phyloP scores from a whole-genome alignment of 192 early-diverging fungal species.

The Coemansia guatemalensis region DNA sequence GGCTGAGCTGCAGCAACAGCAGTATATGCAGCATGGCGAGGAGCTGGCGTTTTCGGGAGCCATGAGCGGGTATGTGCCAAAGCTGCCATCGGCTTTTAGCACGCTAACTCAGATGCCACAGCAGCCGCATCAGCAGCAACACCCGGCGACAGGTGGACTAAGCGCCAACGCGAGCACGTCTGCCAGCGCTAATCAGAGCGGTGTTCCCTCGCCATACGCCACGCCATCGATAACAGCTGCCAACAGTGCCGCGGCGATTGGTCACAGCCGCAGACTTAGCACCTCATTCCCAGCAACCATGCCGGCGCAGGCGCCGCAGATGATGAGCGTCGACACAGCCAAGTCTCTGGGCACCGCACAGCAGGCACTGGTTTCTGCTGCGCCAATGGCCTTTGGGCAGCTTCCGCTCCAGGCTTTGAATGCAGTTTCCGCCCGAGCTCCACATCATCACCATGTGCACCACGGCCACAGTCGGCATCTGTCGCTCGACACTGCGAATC shows the following conservation, averaged over 20 bases:
- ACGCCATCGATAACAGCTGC: constrained; percentile 2
- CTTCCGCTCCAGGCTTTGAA: constrained; percentile 17
- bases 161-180: constrained; percentile 11
- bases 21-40: too few relatives aligned
- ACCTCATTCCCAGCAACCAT: constrained; percentile 18
- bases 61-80: too few relatives aligned
- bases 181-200: constrained; percentile 29
- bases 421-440: not conserved
- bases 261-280: constrained; percentile 34
- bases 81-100: too few relatives aligned
- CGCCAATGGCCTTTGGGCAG: constrained; percentile 34
- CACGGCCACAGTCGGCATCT: constrained; percentile 39
- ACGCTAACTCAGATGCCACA: constrained; percentile 10
- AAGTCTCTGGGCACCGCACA: constrained; percentile 20
- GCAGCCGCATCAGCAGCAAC: constrained; percentile 20
- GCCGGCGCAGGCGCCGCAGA: constrained; percentile 13
- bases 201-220: constrained; percentile 27
- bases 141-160: constrained; percentile 9
- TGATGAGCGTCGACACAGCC: constrained; percentile 16
- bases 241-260: not conserved
- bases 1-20: constrained; percentile 10
- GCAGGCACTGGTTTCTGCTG: constrained; percentile 28
- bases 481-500: constrained; percentile 38
- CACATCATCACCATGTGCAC: constrained; percentile 21
- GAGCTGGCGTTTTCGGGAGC: too few relatives aligned